Conservation (phyloP, 148 eudicot species). For the Silene latifolia region DNA sequence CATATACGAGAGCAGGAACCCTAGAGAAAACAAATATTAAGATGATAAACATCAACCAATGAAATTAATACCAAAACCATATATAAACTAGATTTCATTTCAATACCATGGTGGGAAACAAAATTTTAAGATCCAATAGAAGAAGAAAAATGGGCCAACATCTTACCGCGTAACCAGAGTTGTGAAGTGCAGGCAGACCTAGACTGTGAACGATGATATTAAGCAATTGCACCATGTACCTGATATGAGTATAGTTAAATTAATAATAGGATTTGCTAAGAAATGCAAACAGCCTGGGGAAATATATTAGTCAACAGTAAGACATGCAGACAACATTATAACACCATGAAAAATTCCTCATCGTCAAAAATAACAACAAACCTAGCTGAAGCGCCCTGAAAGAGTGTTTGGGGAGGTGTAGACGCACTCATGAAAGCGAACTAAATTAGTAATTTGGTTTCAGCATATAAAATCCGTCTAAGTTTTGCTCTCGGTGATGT, state of each 20-base stretch:
- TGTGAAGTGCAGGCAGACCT: slow-evolving; percentile 94
- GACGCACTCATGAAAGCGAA: background rate
- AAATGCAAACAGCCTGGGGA: background rate
- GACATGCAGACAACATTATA: background rate
- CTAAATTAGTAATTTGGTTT: background rate
- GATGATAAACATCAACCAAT: slow-evolving; percentile 6
- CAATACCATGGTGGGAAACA: background rate
- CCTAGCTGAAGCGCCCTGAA: background rate
- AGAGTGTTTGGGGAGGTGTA: background rate
- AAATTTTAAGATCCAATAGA: background rate
- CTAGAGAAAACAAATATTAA: slow-evolving; percentile 35
- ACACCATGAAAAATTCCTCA: background rate
- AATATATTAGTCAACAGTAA: background rate
- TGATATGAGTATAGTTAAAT: slow-evolving; percentile 27
- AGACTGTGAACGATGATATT: slow-evolving; percentile 69
- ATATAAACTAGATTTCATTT: background rate
- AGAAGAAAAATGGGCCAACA: background rate
- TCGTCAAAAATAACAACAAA: background rate
- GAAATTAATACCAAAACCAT: background rate
- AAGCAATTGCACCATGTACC: slow-evolving; percentile 96
- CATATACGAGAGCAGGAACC: slow-evolving; percentile 96
- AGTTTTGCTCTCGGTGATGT: background rate
- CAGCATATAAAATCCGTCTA: background rate
- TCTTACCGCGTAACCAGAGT: slow-evolving; percentile 95
- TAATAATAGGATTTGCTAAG: background rate